Conservation (phyloP, 371 early-diverging fungal species). For the Coemansia sp. region DNA sequence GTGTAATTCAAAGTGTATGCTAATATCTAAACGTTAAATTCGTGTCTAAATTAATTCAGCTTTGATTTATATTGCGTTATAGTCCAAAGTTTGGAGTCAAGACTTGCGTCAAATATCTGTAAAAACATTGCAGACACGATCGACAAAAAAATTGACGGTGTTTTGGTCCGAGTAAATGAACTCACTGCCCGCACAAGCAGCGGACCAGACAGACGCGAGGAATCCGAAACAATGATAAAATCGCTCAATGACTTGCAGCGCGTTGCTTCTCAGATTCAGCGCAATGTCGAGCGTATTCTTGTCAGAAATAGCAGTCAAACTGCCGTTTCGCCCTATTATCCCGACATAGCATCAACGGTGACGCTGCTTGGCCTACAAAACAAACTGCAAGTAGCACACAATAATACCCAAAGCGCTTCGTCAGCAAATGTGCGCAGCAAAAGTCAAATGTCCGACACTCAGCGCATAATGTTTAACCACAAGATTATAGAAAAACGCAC, state of each 20-base stretch:
- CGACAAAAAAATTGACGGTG: background rate
- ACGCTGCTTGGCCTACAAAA: background rate
- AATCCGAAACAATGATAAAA: background rate
- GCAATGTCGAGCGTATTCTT: background rate
- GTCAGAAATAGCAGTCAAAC: background rate
- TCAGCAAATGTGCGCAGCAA: background rate
- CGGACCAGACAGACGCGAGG: background rate
- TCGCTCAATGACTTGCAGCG: background rate
- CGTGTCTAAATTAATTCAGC: background rate
- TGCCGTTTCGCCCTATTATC: background rate
- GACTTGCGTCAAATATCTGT: background rate
- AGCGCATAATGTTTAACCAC: background rate
- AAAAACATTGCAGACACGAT: slow-evolving; percentile 7
- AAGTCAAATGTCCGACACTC: background rate
- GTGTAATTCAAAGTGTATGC: background rate
- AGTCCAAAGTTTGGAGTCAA: slow-evolving; percentile 23
- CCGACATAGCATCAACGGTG: background rate
- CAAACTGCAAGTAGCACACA: background rate
- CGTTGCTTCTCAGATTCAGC: background rate
- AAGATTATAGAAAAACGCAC: slow-evolving; percentile 19
- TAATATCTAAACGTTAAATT: background rate
- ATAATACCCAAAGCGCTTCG: background rate
- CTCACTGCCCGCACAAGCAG: background rate
- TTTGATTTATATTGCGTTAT: background rate
- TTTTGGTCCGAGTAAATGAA: background rate